A percentile compares a stretch with the other conserved stretches of the same genome.
These are phyloP conservation scores for Xerocomellus dryophilus DNA, from an alignment of 768 basidiomycete species.

Conservation along the genomic window DNA sequence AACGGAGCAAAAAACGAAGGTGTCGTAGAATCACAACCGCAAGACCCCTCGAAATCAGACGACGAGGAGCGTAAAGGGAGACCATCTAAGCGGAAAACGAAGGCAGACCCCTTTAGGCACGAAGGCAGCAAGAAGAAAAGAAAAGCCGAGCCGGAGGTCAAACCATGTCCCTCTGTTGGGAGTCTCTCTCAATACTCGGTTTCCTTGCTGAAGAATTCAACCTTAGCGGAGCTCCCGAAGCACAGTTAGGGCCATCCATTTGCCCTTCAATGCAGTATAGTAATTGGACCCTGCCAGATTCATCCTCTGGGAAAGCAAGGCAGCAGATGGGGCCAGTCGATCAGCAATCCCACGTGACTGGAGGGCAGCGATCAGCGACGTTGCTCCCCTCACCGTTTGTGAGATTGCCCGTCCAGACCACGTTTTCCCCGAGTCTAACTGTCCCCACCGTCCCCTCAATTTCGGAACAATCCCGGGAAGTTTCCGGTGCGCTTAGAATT, in stretches of 20 bases:
- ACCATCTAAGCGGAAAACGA: conserved; percentile 57
- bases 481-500: conserved; percentile 18
- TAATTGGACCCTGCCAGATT: conserved; percentile 7
- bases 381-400: conserved; percentile 3
- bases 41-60: conserved; percentile 32
- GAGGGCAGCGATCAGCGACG: neutral
- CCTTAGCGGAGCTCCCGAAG: neutral
- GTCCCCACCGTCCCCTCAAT: neutral
- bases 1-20: conserved; percentile 46
- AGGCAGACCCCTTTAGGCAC: conserved; percentile 53
- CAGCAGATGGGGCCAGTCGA: neutral
- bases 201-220: neutral
- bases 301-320: conserved; percentile 5
- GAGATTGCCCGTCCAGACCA: conserved; percentile 6
- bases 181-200: neutral
- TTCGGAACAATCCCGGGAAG: conserved; percentile 5
- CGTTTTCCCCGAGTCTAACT: conserved; percentile 1
- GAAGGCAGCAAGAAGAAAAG: conserved; percentile 44
- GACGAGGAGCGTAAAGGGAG: conserved; percentile 57
- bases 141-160: conserved; percentile 27
- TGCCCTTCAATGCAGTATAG: neutral
- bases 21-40: conserved; percentile 34
- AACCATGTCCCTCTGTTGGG: neutral
- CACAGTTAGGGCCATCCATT: conserved; percentile 13
- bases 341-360: neutral